Evolutionary conservation across 176 grass and related monocot species (phyloP), one percentile per base, ranked within the genome.

Genomic region (Canna indica): DNA sequence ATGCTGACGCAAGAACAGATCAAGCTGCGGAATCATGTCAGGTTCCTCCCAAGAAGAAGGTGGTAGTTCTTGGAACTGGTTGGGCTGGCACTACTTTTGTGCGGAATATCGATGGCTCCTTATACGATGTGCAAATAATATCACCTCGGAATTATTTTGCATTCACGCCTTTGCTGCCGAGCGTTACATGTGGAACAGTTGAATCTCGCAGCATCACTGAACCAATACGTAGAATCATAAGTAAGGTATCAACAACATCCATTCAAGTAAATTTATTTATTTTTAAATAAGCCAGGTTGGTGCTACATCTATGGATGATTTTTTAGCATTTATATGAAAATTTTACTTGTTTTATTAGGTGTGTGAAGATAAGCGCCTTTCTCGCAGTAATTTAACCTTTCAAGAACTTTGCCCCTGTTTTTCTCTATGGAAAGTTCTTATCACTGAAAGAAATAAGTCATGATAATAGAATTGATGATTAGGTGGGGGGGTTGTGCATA

Each of bases 121-220:
- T 79, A 53, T 96, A 96, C 36, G 85, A 96, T 88, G 91, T 96
- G 53, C 91, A 96, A 70, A 83, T 96, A 29, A 86, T 96, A 80
- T 96, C 91, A 12, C 91, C 91, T 58, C 81, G 91, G 59, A 96
- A 96, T 70, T 96, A 96, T 69, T 96, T 96, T 44, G 83, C 85
- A 1, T 96, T 96, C 46, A 96, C 91, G 0, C 91, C 91, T 3
- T 72, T 96, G 80, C 88, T 96, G 41, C 91, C 91, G 4, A 96
- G 91, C 70, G 85, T 96, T 57, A 96, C 91, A 26, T 96, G 85
- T 76, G 91, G 91, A 27, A 96, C 91, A 60, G 85, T 96, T 47
- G 91, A 96, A 71, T 88, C 91, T 22, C 87, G 91, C 78, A 96
- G 91, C 59, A 83, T 96, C 54, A 85, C 88, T 60, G 91, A 96